phyloP scores from a whole-genome alignment of 148 eudicot genomes.

The Amaranthus palmeri region DNA sequence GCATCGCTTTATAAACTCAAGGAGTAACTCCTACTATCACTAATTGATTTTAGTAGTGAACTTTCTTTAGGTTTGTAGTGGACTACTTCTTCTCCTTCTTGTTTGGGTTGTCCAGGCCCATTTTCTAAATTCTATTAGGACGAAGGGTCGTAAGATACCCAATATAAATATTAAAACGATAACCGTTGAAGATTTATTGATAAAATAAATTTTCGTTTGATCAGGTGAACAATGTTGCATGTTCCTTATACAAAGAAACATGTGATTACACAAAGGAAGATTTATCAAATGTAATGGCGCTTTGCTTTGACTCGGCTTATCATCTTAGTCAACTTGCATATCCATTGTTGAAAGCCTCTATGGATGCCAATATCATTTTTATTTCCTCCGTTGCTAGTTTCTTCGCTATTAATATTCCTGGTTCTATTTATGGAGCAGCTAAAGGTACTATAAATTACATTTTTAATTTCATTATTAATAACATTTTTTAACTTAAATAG shows the following conservation, averaged over 20 bases:
- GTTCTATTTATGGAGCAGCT: slow-evolving; percentile 56
- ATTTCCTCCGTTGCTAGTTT: slow-evolving; percentile 66
- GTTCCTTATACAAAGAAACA: slow-evolving; percentile 55
- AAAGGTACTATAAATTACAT: slow-evolving; percentile 35
- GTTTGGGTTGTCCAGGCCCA: no score
- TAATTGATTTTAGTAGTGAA: no score
- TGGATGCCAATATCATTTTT: slow-evolving; percentile 52
- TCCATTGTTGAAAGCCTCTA: slow-evolving; percentile 62
- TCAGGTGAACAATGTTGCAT: slow-evolving; percentile 75
- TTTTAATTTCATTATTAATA: no score
- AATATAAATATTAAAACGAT: no score
- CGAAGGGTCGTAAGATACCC: no score
- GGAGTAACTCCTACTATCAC: no score
- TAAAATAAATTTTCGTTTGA: background rate
- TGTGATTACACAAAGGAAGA: slow-evolving; percentile 53
- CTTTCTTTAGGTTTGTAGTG: no score
- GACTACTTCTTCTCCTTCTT: no score
- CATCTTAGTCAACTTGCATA: slow-evolving; percentile 62
- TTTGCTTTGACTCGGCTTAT: slow-evolving; percentile 65
- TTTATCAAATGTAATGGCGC: slow-evolving; percentile 42
- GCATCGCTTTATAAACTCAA: no score
- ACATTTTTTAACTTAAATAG: no score
- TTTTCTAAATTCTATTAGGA: no score
- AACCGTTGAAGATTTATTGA: no score
- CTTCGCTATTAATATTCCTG: slow-evolving; percentile 42